These are phyloP conservation scores for Hypoxylon sp. DNA, from an alignment of 2,329 filamentous ascomycete genomes.

Conservation along the genomic window DNA sequence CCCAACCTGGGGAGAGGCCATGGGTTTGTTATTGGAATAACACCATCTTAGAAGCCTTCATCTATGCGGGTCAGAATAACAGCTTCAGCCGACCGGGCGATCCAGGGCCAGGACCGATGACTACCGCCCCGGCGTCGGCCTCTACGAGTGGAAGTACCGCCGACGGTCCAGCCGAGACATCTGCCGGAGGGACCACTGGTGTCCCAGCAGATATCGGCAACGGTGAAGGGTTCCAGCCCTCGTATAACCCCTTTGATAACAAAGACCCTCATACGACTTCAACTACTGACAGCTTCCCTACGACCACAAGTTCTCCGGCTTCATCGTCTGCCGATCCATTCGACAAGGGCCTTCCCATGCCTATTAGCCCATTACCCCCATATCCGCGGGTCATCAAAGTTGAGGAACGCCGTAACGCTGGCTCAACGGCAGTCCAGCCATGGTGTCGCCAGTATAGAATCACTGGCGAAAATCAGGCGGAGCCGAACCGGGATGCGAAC, in stretches of 20 bases:
- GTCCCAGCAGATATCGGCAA: slow-evolving; percentile 13
- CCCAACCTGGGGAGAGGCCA: slow-evolving; percentile 65
- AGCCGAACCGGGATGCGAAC: slow-evolving; percentile 56
- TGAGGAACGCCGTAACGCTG: slow-evolving; percentile 65
- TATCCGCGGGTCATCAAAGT: slow-evolving; percentile 71
- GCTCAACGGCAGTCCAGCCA: slow-evolving; percentile 55
- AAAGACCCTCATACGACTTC: slow-evolving; percentile 14
- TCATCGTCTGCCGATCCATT: slow-evolving; percentile 32
- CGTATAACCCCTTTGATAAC: slow-evolving; percentile 6
- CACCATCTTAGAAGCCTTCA: slow-evolving; percentile 69
- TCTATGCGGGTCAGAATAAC: slow-evolving; percentile 69
- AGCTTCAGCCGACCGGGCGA: slow-evolving; percentile 55
- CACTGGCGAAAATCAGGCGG: slow-evolving; percentile 56
- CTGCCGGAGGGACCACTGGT: slow-evolving; percentile 11
- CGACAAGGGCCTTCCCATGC: slow-evolving; percentile 34
- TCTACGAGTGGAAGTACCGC: slow-evolving; percentile 19
- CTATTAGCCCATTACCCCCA: slow-evolving; percentile 47
- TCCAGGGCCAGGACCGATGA: slow-evolving; percentile 8
- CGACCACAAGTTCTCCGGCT: slow-evolving; percentile 16
- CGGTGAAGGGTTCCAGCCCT: slow-evolving; percentile 14
- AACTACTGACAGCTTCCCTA: slow-evolving; percentile 2
- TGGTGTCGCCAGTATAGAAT: slow-evolving; percentile 67
- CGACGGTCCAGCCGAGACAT: slow-evolving; percentile 25
- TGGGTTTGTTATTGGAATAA: slow-evolving; percentile 74
- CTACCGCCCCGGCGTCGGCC: slow-evolving; percentile 16